phyloP scores from a whole-genome alignment of 768 basidiomycete genomes.

The Leucocoprinus birnbaumii region DNA sequence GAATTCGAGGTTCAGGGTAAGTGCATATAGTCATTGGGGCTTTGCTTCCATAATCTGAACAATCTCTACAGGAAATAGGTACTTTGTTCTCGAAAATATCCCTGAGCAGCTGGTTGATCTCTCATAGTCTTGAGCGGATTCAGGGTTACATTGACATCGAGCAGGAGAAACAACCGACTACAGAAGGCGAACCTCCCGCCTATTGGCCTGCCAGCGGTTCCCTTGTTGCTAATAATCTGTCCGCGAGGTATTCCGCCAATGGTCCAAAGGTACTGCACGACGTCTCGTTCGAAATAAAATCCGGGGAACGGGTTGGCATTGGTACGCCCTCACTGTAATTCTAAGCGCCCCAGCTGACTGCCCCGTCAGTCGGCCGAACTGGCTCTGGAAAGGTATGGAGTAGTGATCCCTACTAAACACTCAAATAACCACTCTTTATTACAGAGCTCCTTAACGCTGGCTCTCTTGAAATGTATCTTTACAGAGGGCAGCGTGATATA shows the following conservation, averaged over 20 bases:
- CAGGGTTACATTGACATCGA: constrained; percentile 59
- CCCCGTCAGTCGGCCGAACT: constrained; percentile 33
- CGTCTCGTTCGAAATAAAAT: constrained; percentile 44
- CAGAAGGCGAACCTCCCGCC: constrained; percentile 49
- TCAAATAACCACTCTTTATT: neutral
- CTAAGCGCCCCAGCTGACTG: neutral
- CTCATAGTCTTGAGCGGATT: constrained; percentile 59
- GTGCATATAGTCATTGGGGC: neutral
- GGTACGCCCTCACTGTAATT: constrained; percentile 19
- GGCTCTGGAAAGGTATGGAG: constrained; percentile 35
- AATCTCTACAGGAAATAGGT: constrained; percentile 15
- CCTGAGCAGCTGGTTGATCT: neutral
- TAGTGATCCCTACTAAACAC: neutral
- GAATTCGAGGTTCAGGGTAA: constrained; percentile 39
- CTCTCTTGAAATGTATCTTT: constrained; percentile 50
- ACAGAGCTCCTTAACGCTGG: constrained; percentile 37
- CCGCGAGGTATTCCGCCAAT: constrained; percentile 50
- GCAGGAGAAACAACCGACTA: constrained; percentile 43
- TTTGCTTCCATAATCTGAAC: neutral
- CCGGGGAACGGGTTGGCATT: constrained; percentile 56
- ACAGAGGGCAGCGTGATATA: constrained; percentile 52
- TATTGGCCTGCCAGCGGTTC: constrained; percentile 64
- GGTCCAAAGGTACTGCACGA: constrained; percentile 51
- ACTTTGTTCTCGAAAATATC: neutral
- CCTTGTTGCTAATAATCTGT: constrained; percentile 50